Evolutionary conservation across 108 stramenopile genomes (phyloP).

Genomic region (Nitzschia sp.): DNA sequence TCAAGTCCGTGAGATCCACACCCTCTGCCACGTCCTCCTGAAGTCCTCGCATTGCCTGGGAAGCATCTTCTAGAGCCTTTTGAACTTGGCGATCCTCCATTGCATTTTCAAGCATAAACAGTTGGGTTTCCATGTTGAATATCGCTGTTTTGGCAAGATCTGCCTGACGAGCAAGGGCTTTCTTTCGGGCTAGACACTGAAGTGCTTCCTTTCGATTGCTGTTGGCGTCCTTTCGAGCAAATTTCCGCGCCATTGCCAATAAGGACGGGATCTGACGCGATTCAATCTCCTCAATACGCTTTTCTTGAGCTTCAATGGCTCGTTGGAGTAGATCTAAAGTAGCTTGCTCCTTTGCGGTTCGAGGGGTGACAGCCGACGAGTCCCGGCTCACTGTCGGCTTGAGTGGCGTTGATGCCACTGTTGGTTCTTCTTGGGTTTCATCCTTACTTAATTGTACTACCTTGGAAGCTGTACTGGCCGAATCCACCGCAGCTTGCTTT

Average conservation of each 20-base stretch:
- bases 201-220: slow-evolving; percentile 26
- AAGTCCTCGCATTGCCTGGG: slow-evolving; percentile 25
- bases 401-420: background rate
- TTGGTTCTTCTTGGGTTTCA: background rate
- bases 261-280: slow-evolving; percentile 19
- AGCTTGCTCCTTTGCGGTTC: slow-evolving; percentile 17
- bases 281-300: slow-evolving; percentile 33
- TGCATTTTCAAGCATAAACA: slow-evolving; percentile 42
- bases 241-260: slow-evolving; percentile 20
- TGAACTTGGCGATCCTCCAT: slow-evolving; percentile 39
- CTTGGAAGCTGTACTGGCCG: no score
- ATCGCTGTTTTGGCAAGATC: slow-evolving; percentile 38
- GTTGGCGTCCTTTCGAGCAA: slow-evolving; percentile 4
- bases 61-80: slow-evolving; percentile 33
- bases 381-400: background rate
- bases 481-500: no score
- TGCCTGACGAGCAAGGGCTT: slow-evolving; percentile 19
- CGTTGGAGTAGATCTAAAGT: slow-evolving; percentile 32
- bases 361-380: background rate
- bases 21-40: slow-evolving; percentile 19
- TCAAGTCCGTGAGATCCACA: slow-evolving; percentile 17
- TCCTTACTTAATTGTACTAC: no score
- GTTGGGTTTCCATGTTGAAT: slow-evolving; percentile 51
- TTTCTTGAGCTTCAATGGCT: slow-evolving; percentile 27
- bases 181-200: slow-evolving; percentile 33